These are phyloP conservation scores for Aspergillus affinis DNA, from an alignment of 495 filamentous ascomycete genomes.

Conservation along the genomic window DNA sequence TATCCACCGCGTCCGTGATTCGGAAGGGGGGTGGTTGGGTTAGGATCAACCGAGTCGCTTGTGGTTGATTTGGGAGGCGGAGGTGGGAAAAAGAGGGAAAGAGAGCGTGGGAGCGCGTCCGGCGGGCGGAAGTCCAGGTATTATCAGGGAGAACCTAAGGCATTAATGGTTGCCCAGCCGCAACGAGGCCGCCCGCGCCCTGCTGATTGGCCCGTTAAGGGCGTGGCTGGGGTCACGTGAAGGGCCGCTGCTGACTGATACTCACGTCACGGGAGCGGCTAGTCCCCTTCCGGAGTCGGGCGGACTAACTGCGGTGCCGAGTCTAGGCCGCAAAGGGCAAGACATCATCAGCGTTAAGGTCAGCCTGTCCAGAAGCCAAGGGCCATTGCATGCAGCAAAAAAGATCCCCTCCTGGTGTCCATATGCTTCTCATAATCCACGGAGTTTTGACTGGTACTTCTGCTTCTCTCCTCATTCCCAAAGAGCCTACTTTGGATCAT, in stretches of 20 bases:
- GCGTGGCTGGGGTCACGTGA: constrained; percentile 30
- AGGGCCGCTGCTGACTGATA: background rate
- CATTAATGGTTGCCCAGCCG: constrained; percentile 15
- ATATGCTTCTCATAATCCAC: background rate
- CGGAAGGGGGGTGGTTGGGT: constrained; percentile 9
- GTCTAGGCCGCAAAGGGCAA: constrained; percentile 29
- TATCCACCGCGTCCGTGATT: constrained; percentile 11
- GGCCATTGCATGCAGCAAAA: background rate
- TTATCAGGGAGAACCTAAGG: background rate
- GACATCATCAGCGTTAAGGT: constrained; percentile 31
- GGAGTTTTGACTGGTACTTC: background rate
- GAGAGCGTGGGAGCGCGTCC: constrained; percentile 15
- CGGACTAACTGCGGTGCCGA: background rate
- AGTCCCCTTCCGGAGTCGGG: constrained; percentile 14
- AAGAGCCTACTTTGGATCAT: background rate
- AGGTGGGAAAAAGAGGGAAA: constrained; percentile 12
- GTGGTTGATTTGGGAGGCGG: constrained; percentile 8
- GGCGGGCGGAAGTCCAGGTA: constrained; percentile 5
- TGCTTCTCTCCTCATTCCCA: background rate
- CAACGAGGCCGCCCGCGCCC: background rate
- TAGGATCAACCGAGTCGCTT: background rate
- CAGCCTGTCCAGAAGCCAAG: background rate
- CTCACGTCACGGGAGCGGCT: background rate
- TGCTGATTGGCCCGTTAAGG: constrained; percentile 7
- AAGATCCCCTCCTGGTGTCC: background rate